phyloP scores from a whole-genome alignment of 768 basidiomycete genomes.

The Tulasnella calospora region DNA sequence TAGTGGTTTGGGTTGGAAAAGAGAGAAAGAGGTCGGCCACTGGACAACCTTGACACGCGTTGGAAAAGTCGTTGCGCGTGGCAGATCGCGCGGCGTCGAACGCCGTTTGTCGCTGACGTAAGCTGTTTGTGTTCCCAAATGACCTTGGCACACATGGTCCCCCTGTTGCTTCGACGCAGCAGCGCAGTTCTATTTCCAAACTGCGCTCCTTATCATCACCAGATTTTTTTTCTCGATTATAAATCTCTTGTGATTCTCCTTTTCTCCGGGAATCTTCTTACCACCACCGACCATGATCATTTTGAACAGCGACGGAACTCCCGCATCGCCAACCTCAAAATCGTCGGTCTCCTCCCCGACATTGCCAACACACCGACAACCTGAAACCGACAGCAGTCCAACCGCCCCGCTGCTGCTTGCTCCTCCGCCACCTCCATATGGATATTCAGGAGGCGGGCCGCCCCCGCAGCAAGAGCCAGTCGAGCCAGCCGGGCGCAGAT shows the following conservation, averaged over 20 bases:
- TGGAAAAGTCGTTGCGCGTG: not conserved
- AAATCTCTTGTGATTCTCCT: too few relatives aligned
- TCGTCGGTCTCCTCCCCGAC: not conserved
- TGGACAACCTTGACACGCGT: not conserved
- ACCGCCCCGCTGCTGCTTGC: not conserved
- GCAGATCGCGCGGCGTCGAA: not conserved
- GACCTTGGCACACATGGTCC: constrained; percentile 1
- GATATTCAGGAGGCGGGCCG: not conserved
- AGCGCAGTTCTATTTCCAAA: not conserved
- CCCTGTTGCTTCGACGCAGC: constrained; percentile 2
- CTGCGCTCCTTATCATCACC: constrained; percentile 7
- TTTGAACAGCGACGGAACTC: not conserved
- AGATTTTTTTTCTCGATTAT: not conserved
- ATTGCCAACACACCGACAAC: not conserved
- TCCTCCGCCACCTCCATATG: constrained; percentile 14
- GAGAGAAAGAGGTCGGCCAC: not conserved
- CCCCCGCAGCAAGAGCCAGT: not conserved
- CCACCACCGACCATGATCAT: too few relatives aligned
- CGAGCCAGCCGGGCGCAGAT: constrained; percentile 16
- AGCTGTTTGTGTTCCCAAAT: not conserved
- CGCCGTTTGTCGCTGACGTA: not conserved
- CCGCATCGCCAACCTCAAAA: not conserved
- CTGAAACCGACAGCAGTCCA: not conserved
- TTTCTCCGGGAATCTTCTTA: too few relatives aligned
- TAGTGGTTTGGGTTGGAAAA: not conserved